These are phyloP conservation scores for Viola pubescens DNA, from an alignment of 441 rosid species.

Conservation along the genomic window DNA sequence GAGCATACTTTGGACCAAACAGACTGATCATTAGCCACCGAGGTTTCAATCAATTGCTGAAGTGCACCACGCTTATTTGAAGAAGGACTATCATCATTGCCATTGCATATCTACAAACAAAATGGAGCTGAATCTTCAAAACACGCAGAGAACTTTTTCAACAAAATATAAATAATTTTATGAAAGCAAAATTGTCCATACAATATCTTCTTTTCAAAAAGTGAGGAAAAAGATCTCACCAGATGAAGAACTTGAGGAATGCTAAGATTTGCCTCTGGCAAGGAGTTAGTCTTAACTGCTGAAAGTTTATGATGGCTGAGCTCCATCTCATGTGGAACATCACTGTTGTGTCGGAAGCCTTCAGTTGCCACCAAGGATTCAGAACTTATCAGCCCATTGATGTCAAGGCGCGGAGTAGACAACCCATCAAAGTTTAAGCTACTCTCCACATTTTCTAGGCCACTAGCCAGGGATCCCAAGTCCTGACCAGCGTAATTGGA, in stretches of 20 bases:
- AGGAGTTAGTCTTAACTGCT: constrained; percentile 42
- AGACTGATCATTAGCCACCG: constrained; percentile 58
- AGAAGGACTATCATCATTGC: constrained; percentile 50
- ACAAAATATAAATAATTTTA: constrained; percentile 1
- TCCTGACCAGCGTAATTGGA: constrained; percentile 38
- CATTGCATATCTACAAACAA: constrained; percentile 55
- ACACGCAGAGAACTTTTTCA: neutral
- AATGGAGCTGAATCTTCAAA: constrained; percentile 14
- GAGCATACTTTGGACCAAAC: constrained; percentile 70
- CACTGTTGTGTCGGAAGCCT: constrained; percentile 35
- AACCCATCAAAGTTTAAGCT: constrained; percentile 39
- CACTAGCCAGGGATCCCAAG: constrained; percentile 32
- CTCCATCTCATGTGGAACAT: constrained; percentile 37
- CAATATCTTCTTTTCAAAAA: too few species aligned
- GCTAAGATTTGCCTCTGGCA: constrained; percentile 60
- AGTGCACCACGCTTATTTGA: constrained; percentile 60
- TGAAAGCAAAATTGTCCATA: constrained; percentile 2
- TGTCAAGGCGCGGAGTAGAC: constrained; percentile 41
- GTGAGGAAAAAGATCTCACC: constrained; percentile 39
- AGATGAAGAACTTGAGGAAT: constrained; percentile 91
- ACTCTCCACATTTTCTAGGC: constrained; percentile 45
- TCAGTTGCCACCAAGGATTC: constrained; percentile 34
- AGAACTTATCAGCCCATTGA: constrained; percentile 42
- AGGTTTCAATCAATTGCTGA: constrained; percentile 72
- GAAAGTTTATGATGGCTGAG: constrained; percentile 42